phyloP scores from a whole-genome alignment of 192 early-diverging fungal species.

The Backusella parvicylindrica region DNA sequence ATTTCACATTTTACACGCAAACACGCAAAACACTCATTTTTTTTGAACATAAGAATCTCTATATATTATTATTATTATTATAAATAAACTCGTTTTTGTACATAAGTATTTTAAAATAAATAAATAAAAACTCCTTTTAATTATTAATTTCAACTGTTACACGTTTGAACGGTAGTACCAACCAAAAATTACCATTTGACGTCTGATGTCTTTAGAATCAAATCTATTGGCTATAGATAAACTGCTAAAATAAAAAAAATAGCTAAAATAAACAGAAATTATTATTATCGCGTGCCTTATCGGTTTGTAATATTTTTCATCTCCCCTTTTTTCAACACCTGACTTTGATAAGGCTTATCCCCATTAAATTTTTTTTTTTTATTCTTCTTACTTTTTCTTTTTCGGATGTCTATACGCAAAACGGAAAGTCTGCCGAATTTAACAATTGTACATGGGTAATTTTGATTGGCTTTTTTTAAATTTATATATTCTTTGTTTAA shows the following conservation, averaged over 20 bases:
- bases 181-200: conserved; percentile 1
- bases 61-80: neutral
- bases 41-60: neutral
- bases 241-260: neutral
- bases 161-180: neutral
- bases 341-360: neutral
- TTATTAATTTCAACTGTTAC: neutral
- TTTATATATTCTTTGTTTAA: neutral
- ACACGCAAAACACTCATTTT: neutral
- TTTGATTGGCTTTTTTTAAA: neutral
- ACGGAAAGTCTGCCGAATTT: neutral
- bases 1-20: neutral
- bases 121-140: conserved; percentile 5
- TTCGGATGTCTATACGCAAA: neutral
- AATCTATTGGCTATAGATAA: conserved; percentile 7
- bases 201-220: neutral
- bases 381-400: neutral
- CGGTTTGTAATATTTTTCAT: neutral
- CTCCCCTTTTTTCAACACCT: neutral
- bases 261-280: neutral
- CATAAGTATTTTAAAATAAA: neutral
- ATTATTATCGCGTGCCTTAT: neutral
- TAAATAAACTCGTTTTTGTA: neutral
- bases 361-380: neutral
- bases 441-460: conserved; percentile 1